Conservation (phyloP, 2,329 filamentous ascomycete genomes). For the Cytospora piceicola region DNA sequence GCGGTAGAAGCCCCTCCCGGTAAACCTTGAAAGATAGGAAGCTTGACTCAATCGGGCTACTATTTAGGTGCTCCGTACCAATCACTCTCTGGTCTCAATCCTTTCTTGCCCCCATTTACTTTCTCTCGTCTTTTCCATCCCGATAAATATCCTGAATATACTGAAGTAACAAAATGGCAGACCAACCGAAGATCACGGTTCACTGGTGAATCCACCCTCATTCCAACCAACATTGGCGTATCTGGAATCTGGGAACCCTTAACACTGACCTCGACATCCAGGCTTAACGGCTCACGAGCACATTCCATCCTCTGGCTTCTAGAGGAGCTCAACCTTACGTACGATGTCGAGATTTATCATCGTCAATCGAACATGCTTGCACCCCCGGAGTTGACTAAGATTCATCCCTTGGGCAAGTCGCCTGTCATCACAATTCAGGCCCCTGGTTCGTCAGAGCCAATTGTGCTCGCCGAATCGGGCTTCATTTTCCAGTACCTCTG, state of each 20-base stretch:
- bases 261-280: slow-evolving; percentile 42
- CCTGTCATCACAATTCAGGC: slow-evolving; percentile 72
- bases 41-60: not conserved
- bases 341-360: slow-evolving; percentile 80
- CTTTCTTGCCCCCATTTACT: not conserved
- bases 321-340: slow-evolving; percentile 78
- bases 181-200: slow-evolving; percentile 32
- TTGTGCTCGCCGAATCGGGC: slow-evolving; percentile 79
- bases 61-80: not conserved
- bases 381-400: slow-evolving; percentile 72
- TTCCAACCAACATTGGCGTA: not conserved
- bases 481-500: slow-evolving; percentile 81
- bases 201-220: slow-evolving; percentile 31
- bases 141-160: not conserved
- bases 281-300: slow-evolving; percentile 82
- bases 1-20: not conserved
- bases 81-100: not conserved
- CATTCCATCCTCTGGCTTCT: slow-evolving; percentile 86
- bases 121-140: not conserved
- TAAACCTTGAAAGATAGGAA: too few species aligned
- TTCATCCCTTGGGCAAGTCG: slow-evolving; percentile 87
- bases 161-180: slow-evolving; percentile 17
- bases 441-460: slow-evolving; percentile 44
- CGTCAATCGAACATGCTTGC: slow-evolving; percentile 65
- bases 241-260: not conserved